Base-by-base conservation (phyloP, 768 basidiomycete genomes). In the Naganishia vishniacii region DNA sequence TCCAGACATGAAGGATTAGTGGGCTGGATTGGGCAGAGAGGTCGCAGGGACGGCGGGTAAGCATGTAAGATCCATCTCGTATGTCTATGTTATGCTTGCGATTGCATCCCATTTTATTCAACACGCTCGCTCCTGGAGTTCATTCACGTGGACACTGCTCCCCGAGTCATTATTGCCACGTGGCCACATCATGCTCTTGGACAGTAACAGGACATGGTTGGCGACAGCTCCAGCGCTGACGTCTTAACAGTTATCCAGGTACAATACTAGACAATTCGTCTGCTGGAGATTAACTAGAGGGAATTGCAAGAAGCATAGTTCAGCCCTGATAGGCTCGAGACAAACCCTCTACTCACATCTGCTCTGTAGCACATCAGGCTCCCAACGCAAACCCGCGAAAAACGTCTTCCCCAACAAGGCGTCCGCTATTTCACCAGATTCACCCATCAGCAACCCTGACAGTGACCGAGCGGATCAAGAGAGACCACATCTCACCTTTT, bases 361-460 rank as follows among this genome's bases (percentile, higher is more conserved):
- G 41, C 51, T 40, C 25, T 64, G 59, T 16, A 68, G 34, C 28
- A 65, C 26, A 26, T 37, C 28, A 13, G 59, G 48, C 34, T 68
- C 67, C 59, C 67, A 64, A 18, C 48, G 48, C 15, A 68, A 31
- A 11, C 67, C 67, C 32, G 56, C 58, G 26, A 65, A 68, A 31
- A 64, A 68, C n/a, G 63, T 64, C 45, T 51, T 37, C 3, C 67
- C 67, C 2, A 68, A 41, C 3, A 68, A 42, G 3, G 67, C 67
- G 37, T 68, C 67, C 29, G 64, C 67, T 67, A 20, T 37, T 18
- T 20, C 59, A 11, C 25, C 25, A n/a, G 3, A 12, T 7, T 34
- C 3, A 23, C 23, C 32, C 58, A n/a, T 4, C n/a, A n/a, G n/a
- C n/a, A n/a, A n/a, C n/a, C n/a, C n/a, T n/a, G n/a, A n/a, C n/a